A percentile compares a stretch with the other conserved stretches of the same genome.
These are phyloP conservation scores for Diversispora epigaea DNA, from an alignment of 192 early-diverging fungal genomes.

Conservation along the genomic window DNA sequence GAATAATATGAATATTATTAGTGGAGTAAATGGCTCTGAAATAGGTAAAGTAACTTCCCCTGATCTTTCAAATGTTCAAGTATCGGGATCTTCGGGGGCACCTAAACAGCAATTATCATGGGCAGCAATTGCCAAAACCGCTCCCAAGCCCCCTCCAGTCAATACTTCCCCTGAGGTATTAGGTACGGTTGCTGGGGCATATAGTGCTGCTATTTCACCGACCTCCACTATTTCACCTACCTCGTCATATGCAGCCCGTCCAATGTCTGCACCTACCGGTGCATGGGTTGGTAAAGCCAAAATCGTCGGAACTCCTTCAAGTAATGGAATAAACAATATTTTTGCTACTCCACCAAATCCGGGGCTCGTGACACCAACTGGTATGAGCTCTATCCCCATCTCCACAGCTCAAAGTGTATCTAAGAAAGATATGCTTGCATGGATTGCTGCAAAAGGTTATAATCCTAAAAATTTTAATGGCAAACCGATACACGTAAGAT, in stretches of 20 bases:
- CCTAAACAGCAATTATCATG: constrained; percentile 23
- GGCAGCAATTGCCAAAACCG: constrained; percentile 30
- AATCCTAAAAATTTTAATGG: constrained; percentile 28
- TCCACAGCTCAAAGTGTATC: not conserved
- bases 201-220: constrained; percentile 32
- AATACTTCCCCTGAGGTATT: constrained; percentile 31
- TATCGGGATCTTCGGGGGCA: not conserved
- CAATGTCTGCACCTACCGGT: constrained; percentile 24
- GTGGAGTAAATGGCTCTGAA: not conserved
- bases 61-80: constrained; percentile 19
- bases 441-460: constrained; percentile 25
- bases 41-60: constrained; percentile 18
- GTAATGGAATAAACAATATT: constrained; percentile 26
- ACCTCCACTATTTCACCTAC: constrained; percentile 22
- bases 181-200: constrained; percentile 19
- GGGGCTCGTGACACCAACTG: not conserved
- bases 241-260: constrained; percentile 14
- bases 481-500: constrained; percentile 27
- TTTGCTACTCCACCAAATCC: constrained; percentile 10
- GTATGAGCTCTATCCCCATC: not conserved
- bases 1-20: constrained; percentile 25
- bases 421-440: constrained; percentile 27
- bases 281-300: constrained; percentile 20
- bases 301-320: constrained; percentile 18
- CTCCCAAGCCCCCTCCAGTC: constrained; percentile 28